A percentile compares a stretch with the other conserved stretches of the same genome.
These are phyloP conservation scores for Penicillium hesseltinei DNA, from an alignment of 2,329 filamentous ascomycete species.

Conservation along the genomic window DNA sequence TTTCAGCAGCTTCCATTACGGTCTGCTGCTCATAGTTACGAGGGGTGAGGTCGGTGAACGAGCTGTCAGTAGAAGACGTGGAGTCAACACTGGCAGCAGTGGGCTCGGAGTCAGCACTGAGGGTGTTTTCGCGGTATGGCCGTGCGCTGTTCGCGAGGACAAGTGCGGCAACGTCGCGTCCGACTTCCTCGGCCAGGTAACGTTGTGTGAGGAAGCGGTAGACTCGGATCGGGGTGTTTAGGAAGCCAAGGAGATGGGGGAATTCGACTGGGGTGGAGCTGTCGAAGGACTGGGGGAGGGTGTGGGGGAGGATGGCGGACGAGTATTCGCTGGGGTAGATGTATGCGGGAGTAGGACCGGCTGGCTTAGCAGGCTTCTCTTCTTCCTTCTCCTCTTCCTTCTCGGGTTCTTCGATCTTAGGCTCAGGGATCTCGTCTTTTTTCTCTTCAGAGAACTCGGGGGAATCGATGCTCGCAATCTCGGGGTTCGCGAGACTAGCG, in stretches of 20 bases:
- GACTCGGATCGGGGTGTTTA: constrained; percentile 81
- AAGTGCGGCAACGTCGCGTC: constrained; percentile 80
- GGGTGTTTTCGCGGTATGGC: constrained; percentile 38
- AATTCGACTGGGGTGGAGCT: constrained; percentile 72
- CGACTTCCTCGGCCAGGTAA: constrained; percentile 79
- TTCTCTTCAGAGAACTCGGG: constrained; percentile 15
- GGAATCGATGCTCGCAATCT: constrained; percentile 8
- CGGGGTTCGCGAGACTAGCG: constrained; percentile 14
- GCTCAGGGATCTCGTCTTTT: constrained; percentile 33
- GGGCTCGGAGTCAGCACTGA: constrained; percentile 22
- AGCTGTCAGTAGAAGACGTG: constrained; percentile 43
- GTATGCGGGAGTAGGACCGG: constrained; percentile 67
- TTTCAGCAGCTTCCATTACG: constrained; percentile 68
- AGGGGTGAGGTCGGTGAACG: constrained; percentile 30
- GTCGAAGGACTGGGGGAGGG: constrained; percentile 68
- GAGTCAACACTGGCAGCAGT: constrained; percentile 18
- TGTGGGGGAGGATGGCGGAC: constrained; percentile 60
- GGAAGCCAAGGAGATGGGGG: constrained; percentile 88
- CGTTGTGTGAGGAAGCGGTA: constrained; percentile 83
- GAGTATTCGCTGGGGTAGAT: constrained; percentile 72
- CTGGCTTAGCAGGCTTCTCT: constrained; percentile 49
- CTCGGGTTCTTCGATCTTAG: constrained; percentile 48
- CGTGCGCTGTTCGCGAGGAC: constrained; percentile 59
- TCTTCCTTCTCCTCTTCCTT: constrained; percentile 40
- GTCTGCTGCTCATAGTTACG: constrained; percentile 61